Evolutionary conservation across 495 filamentous ascomycete genomes (phyloP), one percentile per base, ranked within the genome.

Genomic region (Cercophora samala): DNA sequence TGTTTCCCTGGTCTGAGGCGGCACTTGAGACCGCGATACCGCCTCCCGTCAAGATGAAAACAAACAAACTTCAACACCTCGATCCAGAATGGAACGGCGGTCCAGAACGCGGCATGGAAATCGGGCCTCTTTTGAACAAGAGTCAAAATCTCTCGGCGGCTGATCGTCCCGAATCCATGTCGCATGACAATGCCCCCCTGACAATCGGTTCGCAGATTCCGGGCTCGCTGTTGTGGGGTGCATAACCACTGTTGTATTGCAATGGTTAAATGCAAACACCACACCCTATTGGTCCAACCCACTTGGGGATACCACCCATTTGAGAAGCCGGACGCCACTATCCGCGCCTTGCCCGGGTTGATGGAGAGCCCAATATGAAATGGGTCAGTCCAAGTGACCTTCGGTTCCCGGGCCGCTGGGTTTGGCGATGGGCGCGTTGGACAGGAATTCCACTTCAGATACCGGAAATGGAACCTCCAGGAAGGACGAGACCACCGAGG

Each of bases 271-370:
- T 69, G 17, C 1, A 17, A 13, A 23, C 18, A 46, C 5, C 26
- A 54, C 18, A 22, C 17, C n/a, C 63, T 19, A 69, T 65, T 69
- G 60, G 68, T 46, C 60, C 32, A 54, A 25, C 26, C 4, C 0
- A 9, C 23, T 9, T 64, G 1, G 56, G 9, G 22, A 21, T 29
- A 29, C 15, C 29, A 46, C 63, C 67, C 1, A 0, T 65, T 69
- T 65, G 53, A 69, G 67, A 32, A 69, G 23, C 37, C 67, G 68
- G 68, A 69, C 67, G 53, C 13, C 51, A 58, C 17, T 6, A 60
- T 69, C 67, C 67, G 67, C 59, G 2, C 25, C 37, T 19, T 65
- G 60, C 11, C 67, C 59, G 23, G 13, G 52, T 63, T 59, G 11
- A 26, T 46, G 24, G 29, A 19, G n/a, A 19, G 22, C 17, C 13